These are phyloP conservation scores for Astragalus glycyphyllos DNA, from an alignment of 306 rosid species.

Conservation along the genomic window DNA sequence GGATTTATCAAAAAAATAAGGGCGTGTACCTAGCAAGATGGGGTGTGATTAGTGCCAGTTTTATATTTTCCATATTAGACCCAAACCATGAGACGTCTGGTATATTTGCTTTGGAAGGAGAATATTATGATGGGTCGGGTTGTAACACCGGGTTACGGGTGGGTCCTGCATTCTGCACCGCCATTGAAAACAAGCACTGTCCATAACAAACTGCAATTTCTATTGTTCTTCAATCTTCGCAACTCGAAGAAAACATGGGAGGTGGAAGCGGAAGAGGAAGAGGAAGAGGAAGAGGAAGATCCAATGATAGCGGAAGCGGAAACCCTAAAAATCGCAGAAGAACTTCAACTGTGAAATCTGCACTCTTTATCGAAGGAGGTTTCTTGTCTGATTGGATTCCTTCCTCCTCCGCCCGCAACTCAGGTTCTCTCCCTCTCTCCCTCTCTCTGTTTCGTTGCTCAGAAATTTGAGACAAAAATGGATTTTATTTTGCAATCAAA, in stretches of 20 bases:
- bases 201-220: not conserved
- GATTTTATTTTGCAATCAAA: not conserved
- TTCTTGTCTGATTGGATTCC: conserved; percentile 72
- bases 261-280: conserved; percentile 67
- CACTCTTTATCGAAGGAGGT: conserved; percentile 76
- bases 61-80: too few relatives aligned
- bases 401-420: conserved; percentile 38
- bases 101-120: conserved; percentile 8
- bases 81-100: not conserved
- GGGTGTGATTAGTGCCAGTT: too few relatives aligned
- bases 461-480: not conserved
- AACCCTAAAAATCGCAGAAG: conserved; percentile 48
- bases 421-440: conserved; percentile 53
- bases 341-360: conserved; percentile 46
- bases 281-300: conserved; percentile 48
- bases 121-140: conserved; percentile 42
- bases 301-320: conserved; percentile 32
- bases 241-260: conserved; percentile 51
- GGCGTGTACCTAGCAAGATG: too few relatives aligned
- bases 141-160: not conserved
- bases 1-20: too few relatives aligned
- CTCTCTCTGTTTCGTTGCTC: conserved; percentile 31
- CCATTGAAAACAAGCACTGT: not conserved
- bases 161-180: conserved; percentile 28
- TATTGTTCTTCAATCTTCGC: not conserved